Conservation (phyloP, 2,329 filamentous ascomycete genomes). For the Pseudogymnoascus sp. region DNA sequence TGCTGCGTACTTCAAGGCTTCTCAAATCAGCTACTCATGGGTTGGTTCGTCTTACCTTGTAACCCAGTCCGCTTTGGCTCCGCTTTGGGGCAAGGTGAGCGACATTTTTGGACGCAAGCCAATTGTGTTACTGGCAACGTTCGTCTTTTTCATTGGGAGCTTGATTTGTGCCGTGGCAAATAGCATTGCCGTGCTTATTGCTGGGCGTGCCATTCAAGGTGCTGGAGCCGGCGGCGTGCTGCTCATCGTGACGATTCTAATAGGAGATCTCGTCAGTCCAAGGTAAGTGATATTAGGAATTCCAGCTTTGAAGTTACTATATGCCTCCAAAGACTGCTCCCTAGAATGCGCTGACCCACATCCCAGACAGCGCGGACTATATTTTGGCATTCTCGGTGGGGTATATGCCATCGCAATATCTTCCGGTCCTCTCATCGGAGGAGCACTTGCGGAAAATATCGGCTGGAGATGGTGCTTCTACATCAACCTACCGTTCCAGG, state of each 20-base stretch:
- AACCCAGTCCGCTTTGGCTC: conserved; percentile 36
- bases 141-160: conserved; percentile 56
- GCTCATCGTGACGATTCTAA: conserved; percentile 56
- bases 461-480: conserved; percentile 57
- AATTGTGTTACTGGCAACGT: conserved; percentile 52
- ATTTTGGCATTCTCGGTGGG: conserved; percentile 53
- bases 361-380: conserved; percentile 46
- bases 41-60: conserved; percentile 48
- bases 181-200: conserved; percentile 56
- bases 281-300: conserved; percentile 3
- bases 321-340: conserved; percentile 10
- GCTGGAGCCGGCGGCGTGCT: conserved; percentile 57
- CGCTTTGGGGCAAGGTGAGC: conserved; percentile 50
- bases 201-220: conserved; percentile 55
- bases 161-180: conserved; percentile 52
- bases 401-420: conserved; percentile 57
- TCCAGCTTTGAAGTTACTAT: conserved; percentile 12
- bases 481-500: conserved; percentile 42
- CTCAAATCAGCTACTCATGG: conserved; percentile 44
- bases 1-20: conserved; percentile 41
- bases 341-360: conserved; percentile 13
- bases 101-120: conserved; percentile 63
- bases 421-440: conserved; percentile 56
- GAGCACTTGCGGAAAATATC: conserved; percentile 52
- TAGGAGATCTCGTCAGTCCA: conserved; percentile 40